These are phyloP conservation scores for Diplotaxis tenuifolia DNA, from an alignment of 345 rosid species.

Conservation along the genomic window DNA sequence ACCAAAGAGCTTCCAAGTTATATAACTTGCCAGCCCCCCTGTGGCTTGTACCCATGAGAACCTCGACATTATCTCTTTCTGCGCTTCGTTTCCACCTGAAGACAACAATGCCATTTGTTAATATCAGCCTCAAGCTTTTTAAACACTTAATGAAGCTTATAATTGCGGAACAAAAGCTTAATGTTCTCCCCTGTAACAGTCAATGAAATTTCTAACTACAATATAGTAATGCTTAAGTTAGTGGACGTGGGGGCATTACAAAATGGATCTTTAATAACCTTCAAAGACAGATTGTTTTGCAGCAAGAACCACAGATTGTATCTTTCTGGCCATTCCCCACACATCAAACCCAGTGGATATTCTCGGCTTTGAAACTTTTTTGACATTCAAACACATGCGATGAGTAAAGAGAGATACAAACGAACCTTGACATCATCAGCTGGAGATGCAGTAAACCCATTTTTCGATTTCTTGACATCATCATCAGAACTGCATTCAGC, in stretches of 20 bases:
- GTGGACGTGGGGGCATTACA: neutral
- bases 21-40: constrained; percentile 22
- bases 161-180: neutral
- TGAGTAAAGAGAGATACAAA: constrained; percentile 6
- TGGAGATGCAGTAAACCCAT: constrained; percentile 50
- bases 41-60: neutral
- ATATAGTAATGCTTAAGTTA: neutral
- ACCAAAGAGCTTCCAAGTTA: constrained; percentile 32
- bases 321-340: neutral
- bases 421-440: constrained; percentile 61
- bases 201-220: neutral
- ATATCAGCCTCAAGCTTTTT: neutral
- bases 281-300: constrained; percentile 10
- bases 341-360: neutral
- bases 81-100: constrained; percentile 70
- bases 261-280: neutral
- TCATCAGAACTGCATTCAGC: constrained; percentile 68
- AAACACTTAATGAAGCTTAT: neutral
- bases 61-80: constrained; percentile 47
- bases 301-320: constrained; percentile 10
- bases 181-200: neutral
- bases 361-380: neutral
- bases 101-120: constrained; percentile 8
- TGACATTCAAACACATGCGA: no score
- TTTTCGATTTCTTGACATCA: constrained; percentile 56